Conservation (phyloP, 495 filamentous ascomycete species). For the Aspergillus sclerotiicarbonarius region DNA sequence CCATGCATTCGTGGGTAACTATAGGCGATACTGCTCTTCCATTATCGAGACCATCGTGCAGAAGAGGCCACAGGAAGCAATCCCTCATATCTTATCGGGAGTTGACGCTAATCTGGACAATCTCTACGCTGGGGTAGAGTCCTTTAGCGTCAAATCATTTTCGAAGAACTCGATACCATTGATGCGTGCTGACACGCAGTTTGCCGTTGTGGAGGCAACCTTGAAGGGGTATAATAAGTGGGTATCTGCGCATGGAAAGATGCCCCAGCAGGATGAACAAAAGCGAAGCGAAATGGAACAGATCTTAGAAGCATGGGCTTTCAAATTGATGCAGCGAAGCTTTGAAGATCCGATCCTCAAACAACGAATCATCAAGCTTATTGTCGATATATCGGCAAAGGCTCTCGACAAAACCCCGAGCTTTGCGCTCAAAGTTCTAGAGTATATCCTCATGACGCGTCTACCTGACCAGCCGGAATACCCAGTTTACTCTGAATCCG, state of each 20-base stretch:
- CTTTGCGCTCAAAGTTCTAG: constrained; percentile 83
- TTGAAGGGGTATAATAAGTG: constrained; percentile 87
- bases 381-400: constrained; percentile 79
- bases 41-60: constrained; percentile 82
- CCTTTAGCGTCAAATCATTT: constrained; percentile 71
- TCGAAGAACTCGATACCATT: constrained; percentile 74
- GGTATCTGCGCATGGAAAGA: constrained; percentile 54
- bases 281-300: constrained; percentile 60
- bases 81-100: constrained; percentile 77
- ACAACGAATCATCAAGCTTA: constrained; percentile 77
- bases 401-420: constrained; percentile 73
- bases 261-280: constrained; percentile 60
- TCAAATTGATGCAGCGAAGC: constrained; percentile 65
- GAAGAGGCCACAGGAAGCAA: constrained; percentile 76
- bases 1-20: constrained; percentile 97
- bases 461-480: constrained; percentile 65
- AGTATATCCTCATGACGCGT: constrained; percentile 82
- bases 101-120: constrained; percentile 71
- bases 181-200: constrained; percentile 82
- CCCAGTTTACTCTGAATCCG: constrained; percentile 79
- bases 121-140: constrained; percentile 67
- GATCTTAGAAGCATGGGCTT: constrained; percentile 78
- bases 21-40: constrained; percentile 80
- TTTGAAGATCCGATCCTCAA: constrained; percentile 89
- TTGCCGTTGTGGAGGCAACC: constrained; percentile 85